Evolutionary conservation across 495 filamentous ascomycete genomes (phyloP), one percentile per base, ranked within the genome.

Genomic region (Pyrenula aspistea): DNA sequence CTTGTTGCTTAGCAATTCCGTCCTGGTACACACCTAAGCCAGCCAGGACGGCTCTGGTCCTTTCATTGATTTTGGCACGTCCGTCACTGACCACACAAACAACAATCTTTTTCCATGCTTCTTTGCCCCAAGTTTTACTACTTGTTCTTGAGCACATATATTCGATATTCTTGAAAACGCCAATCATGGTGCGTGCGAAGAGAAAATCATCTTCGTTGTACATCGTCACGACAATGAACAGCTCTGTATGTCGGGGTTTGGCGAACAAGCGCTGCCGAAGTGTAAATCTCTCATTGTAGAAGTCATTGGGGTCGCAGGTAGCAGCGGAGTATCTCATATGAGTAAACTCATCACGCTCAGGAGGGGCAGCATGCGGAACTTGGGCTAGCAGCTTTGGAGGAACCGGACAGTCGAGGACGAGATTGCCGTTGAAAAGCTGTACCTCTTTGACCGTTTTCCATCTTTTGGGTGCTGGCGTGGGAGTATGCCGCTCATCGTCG

Each of bases 391-490:
- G 77, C 65, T 84, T 85, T 3, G 94, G 90, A 0, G 94, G 92
- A 59, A 99, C 86, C 0, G 94, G 94, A 67, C 94, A 99, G 71
- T 99, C 94, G 1, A 97, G 82, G 24, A 99, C 93, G 62, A 99
- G 80, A 69, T 99, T 97, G 50, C 94, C 94, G 61, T 93, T 87
- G 78, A 95, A 97, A 47, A 99, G 71, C 62, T 94, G 88, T 24
- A 97, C 91, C 76, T 96, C 91, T 68, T 97, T 99, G 20, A 97
- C 92, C 2, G 94, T 97, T 75, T 97, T 97, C 89, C 89, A 96
- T 67, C 94, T 82, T 65, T 87, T 83, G 11, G 83, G 73, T n/a
- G 74, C 82, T 3, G 81, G 80, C 1, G 80, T 79, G 22, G 76
- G 77, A 15, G 55, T 55, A 49, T 53, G 60, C 53, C 58, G 24